Conservation (phyloP, 2,329 filamentous ascomycete species). For the Pyrenophora tritici-repentis region DNA sequence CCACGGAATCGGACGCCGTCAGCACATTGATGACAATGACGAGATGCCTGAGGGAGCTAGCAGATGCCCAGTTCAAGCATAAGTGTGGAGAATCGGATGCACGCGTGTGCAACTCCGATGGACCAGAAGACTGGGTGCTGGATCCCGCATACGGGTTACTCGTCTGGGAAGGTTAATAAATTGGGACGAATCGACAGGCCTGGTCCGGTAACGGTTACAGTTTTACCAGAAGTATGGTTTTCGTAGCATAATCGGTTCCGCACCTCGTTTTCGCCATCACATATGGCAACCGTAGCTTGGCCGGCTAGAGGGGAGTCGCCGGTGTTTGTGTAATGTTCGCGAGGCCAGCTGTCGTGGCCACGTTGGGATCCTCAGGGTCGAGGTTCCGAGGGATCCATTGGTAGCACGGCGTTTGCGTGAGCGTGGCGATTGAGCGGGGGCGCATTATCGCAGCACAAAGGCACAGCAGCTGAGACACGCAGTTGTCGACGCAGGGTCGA, state of each 20-base stretch:
- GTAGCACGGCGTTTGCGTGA: constrained; percentile 9
- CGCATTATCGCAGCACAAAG: constrained; percentile 2
- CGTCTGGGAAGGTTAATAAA: no score
- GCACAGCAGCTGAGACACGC: constrained; percentile 4
- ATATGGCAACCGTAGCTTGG: no score
- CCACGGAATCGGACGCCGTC: no score
- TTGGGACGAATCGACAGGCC: no score
- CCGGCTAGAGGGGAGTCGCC: constrained; percentile 1
- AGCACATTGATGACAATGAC: no score
- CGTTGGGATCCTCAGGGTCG: constrained; percentile 4
- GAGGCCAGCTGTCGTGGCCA: constrained; percentile 1
- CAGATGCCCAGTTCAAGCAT: no score
- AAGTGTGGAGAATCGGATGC: no score
- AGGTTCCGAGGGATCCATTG: neutral
- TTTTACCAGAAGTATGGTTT: no score
- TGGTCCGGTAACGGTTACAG: no score
- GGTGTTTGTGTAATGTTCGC: neutral
- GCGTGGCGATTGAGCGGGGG: constrained; percentile 6
- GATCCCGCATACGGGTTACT: no score
- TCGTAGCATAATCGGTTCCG: neutral
- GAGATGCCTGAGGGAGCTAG: no score
- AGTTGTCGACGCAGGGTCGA: neutral
- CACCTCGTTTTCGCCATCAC: neutral
- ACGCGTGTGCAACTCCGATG: no score
- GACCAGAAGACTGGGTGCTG: neutral